phyloP scores from a whole-genome alignment of 148 eudicot species.

The Tetragonia tetragonoides region DNA sequence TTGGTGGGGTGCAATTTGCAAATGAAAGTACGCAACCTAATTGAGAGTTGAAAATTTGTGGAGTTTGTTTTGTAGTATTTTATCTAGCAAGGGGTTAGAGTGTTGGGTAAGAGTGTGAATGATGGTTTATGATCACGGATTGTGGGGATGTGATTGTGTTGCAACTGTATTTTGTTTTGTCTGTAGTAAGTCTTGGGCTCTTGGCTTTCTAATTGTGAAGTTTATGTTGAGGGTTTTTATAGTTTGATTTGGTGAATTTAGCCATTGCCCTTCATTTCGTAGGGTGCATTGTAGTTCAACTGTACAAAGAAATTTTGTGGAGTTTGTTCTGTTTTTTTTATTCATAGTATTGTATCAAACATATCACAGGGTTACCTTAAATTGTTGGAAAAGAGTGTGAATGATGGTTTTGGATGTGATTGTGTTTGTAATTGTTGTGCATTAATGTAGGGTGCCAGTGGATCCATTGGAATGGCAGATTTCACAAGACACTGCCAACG shows the following conservation, averaged over 20 bases:
- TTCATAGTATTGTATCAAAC: not conserved
- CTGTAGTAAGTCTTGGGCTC: no score
- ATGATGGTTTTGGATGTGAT: not conserved
- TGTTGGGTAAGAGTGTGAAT: no score
- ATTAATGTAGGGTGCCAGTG: conserved; percentile 66
- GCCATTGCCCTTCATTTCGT: not conserved
- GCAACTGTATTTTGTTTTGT: not conserved
- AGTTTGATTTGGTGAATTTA: not conserved
- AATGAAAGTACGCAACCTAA: no score
- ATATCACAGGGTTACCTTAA: not conserved
- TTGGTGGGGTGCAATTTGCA: not conserved
- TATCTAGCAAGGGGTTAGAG: no score
- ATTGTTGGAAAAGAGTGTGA: not conserved
- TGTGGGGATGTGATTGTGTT: not conserved
- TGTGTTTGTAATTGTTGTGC: not conserved
- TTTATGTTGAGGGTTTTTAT: not conserved
- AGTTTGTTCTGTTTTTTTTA: not conserved
- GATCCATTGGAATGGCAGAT: conserved; percentile 99
- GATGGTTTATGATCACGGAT: no score
- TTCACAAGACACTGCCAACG: conserved; percentile 79
- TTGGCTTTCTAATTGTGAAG: not conserved
- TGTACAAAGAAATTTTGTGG: not conserved
- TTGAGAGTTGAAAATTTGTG: no score
- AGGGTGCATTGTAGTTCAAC: not conserved
- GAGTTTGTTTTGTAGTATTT: no score